A percentile compares a stretch with the other conserved stretches of the same genome.
Conservation (phyloP, 2,329 filamentous ascomycete species). For the Camillea tinctor region DNA sequence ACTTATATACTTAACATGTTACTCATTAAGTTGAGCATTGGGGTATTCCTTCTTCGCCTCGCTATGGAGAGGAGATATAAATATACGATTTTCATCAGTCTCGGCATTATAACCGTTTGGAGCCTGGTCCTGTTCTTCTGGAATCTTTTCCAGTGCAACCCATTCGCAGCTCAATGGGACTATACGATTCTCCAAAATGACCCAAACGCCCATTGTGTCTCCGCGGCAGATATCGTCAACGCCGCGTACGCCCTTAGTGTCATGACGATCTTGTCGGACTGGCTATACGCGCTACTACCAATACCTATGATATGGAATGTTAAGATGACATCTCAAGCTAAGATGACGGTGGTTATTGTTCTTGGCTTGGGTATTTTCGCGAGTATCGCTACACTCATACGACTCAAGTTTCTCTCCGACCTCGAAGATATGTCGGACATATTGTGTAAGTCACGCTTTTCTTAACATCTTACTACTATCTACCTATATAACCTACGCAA, state of each 20-base stretch:
- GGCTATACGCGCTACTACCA: conserved; percentile 53
- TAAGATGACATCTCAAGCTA: conserved; percentile 52
- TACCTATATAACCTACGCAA: background rate
- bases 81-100: conserved; percentile 45
- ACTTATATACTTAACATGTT: conserved; percentile 54
- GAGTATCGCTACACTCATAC: conserved; percentile 53
- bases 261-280: conserved; percentile 54
- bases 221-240: conserved; percentile 41
- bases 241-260: conserved; percentile 52
- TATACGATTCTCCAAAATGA: conserved; percentile 40
- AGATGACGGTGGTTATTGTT: conserved; percentile 50
- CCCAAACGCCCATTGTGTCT: conserved; percentile 41
- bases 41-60: conserved; percentile 50
- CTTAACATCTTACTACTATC: background rate
- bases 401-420: conserved; percentile 47
- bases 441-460: conserved; percentile 41
- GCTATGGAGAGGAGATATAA: conserved; percentile 46
- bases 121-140: conserved; percentile 50
- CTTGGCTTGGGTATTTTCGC: conserved; percentile 53
- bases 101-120: conserved; percentile 47
- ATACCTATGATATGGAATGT: conserved; percentile 56
- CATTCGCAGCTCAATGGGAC: conserved; percentile 53
- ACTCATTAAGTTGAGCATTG: conserved; percentile 57
- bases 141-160: conserved; percentile 47
- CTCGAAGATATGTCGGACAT: conserved; percentile 46